Percentiles rank a stretch among this genome's conserved stretches.
Evolutionary conservation across 2,329 filamentous ascomycete genomes (phyloP).

Genomic region (Xylogone sp.): DNA sequence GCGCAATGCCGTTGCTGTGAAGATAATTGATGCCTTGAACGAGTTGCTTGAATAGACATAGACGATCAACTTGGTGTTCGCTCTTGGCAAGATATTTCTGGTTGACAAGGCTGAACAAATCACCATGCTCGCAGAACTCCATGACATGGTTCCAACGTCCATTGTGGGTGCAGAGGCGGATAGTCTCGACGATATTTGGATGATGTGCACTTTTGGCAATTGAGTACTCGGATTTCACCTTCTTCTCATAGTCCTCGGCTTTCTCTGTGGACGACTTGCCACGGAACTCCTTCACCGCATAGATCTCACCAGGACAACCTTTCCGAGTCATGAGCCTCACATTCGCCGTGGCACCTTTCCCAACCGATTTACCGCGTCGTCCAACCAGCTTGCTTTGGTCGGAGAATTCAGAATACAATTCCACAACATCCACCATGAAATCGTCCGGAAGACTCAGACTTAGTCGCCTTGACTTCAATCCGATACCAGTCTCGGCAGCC

Average conservation of each 20-base stretch:
- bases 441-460: constrained; percentile 72
- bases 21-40: constrained; percentile 79
- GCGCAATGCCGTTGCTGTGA: constrained; percentile 79
- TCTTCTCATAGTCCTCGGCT: constrained; percentile 73
- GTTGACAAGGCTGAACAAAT: constrained; percentile 72
- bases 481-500: constrained; percentile 66
- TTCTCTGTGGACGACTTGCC: constrained; percentile 67
- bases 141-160: constrained; percentile 87
- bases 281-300: constrained; percentile 86
- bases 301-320: constrained; percentile 59
- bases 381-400: constrained; percentile 68
- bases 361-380: constrained; percentile 69
- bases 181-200: constrained; percentile 80
- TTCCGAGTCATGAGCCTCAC: constrained; percentile 78
- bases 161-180: constrained; percentile 70
- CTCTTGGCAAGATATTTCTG: constrained; percentile 63
- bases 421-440: constrained; percentile 66
- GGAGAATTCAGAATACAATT: constrained; percentile 67
- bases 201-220: constrained; percentile 83
- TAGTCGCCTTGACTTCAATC: constrained; percentile 74
- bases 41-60: constrained; percentile 88
- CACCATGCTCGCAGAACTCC: constrained; percentile 84
- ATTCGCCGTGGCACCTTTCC: constrained; percentile 78
- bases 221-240: constrained; percentile 88
- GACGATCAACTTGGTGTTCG: constrained; percentile 62